Percentiles rank a stretch among this genome's conserved stretches.
Evolutionary conservation across 2,329 filamentous ascomycete genomes (phyloP).

Genomic region (Fusarium sp.): DNA sequence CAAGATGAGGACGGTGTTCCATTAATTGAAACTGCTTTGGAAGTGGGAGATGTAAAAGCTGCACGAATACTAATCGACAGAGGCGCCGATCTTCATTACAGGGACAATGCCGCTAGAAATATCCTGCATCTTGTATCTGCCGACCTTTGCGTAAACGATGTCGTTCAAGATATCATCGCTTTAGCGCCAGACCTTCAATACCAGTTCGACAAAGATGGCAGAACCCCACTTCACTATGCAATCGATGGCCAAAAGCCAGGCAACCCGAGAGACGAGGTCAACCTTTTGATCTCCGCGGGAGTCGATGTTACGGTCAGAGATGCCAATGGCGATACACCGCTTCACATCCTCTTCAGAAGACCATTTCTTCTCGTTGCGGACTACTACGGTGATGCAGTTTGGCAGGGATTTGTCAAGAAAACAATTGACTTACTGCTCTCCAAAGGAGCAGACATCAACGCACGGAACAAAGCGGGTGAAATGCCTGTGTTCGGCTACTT

Average conservation of each 20-base stretch:
- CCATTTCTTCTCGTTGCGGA: neutral
- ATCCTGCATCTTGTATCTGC: neutral
- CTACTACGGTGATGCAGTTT: neutral
- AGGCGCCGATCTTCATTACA: neutral
- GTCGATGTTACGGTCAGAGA: rapidly evolving
- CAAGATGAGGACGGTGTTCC: rapidly evolving
- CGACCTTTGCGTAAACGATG: neutral
- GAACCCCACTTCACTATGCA: neutral
- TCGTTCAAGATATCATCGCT: neutral
- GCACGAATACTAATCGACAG: neutral
- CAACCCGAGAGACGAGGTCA: rapidly evolving
- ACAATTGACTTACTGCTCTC: neutral
- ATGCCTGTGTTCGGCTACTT: neutral
- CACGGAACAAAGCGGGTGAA: neutral
- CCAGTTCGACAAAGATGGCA: rapidly evolving
- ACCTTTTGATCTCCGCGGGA: rapidly evolving
- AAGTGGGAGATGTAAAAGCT: rapidly evolving
- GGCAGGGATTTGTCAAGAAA: neutral
- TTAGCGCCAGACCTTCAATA: neutral
- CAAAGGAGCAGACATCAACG: neutral
- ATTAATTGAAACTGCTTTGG: neutral
- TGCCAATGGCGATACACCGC: neutral
- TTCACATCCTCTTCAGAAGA: neutral
- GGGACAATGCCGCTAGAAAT: neutral
- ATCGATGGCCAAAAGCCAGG: neutral